Conservation (phyloP, 176 grass and related monocot genomes). For the Ensete ventricosum region DNA sequence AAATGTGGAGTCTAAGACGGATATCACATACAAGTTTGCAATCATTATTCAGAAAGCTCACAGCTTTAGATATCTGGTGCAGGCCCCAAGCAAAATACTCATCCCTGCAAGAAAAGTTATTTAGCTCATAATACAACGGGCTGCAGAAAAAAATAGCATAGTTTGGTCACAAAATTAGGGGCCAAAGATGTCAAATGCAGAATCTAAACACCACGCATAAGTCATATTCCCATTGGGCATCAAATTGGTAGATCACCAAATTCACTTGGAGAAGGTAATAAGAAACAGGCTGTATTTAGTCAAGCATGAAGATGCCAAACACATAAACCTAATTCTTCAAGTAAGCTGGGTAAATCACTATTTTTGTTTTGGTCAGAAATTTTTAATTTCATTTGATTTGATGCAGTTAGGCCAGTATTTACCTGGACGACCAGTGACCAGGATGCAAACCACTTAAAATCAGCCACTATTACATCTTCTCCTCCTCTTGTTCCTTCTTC, state of each 20-base stretch:
- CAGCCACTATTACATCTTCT: no score
- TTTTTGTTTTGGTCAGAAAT: no score
- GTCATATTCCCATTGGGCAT: background rate
- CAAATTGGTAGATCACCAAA: background rate
- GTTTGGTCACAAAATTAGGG: background rate
- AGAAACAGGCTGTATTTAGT: no score
- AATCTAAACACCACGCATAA: background rate
- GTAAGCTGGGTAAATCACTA: background rate
- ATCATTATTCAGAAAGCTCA: conserved; percentile 99
- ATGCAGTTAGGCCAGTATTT: no score
- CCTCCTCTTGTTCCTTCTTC: no score
- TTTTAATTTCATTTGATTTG: no score
- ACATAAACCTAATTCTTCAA: background rate
- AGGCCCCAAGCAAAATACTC: conserved; percentile 99
- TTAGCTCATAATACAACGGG: background rate
- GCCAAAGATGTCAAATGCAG: no score
- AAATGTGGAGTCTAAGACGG: conserved; percentile 17
- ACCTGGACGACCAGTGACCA: no score
- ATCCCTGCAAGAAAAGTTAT: conserved; percentile 49
- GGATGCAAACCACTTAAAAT: no score
- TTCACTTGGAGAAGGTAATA: background rate
- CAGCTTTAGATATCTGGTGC: conserved; percentile 97
- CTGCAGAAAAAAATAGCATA: background rate
- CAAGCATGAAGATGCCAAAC: background rate
- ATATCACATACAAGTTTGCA: conserved; percentile 81